These are phyloP conservation scores for Neofusicoccum sp. DNA, from an alignment of 2,329 filamentous ascomycete genomes.

Conservation along the genomic window DNA sequence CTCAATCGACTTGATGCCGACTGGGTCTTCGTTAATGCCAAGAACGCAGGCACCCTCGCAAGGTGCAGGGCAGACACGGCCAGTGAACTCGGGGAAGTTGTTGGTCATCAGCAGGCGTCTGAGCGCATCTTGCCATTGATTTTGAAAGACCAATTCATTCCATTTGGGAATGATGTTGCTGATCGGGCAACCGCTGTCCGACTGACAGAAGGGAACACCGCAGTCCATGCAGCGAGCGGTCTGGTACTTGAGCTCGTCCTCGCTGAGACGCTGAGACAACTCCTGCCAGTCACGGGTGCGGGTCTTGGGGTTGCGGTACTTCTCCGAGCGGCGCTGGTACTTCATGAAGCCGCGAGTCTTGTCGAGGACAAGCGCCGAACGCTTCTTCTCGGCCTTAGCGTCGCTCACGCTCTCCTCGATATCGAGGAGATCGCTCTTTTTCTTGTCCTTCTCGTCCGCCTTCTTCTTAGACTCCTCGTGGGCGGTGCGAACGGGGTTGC, in stretches of 20 bases:
- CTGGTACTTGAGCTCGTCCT: conserved; percentile 96
- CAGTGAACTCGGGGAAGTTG: conserved; percentile 98
- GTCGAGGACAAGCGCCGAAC: conserved; percentile 87
- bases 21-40: conserved; percentile 94
- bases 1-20: conserved; percentile 97
- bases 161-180: conserved; percentile 97
- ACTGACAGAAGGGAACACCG: conserved; percentile 97
- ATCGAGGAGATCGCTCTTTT: conserved; percentile 68
- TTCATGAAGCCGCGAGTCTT: conserved; percentile 98
- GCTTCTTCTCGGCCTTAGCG: conserved; percentile 81
- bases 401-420: conserved; percentile 91
- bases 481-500: conserved; percentile 56
- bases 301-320: conserved; percentile 81
- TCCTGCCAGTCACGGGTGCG: conserved; percentile 92
- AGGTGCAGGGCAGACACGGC: conserved; percentile 92
- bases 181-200: conserved; percentile 91
- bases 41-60: conserved; percentile 95
- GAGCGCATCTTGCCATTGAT: conserved; percentile 86
- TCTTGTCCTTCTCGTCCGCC: conserved; percentile 63
- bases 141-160: conserved; percentile 76
- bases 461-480: conserved; percentile 56
- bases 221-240: conserved; percentile 98
- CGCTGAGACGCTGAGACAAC: conserved; percentile 79
- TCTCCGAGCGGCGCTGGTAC: conserved; percentile 87
- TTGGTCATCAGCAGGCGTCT: conserved; percentile 94